phyloP scores from a whole-genome alignment of 352 stramenopile genomes.

The Pythium coloratum region DNA sequence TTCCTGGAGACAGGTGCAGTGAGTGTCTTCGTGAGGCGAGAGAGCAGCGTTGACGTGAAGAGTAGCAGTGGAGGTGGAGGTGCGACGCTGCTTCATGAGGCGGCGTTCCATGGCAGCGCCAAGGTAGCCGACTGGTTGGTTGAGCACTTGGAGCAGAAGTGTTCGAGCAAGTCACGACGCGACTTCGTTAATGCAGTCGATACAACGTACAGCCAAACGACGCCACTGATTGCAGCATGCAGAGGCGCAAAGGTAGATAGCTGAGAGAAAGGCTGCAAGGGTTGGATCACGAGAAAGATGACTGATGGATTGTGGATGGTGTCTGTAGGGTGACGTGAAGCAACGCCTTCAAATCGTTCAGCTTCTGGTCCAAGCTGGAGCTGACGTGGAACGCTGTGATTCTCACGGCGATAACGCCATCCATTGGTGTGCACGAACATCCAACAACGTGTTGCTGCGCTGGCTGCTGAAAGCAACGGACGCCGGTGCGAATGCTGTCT shows the following conservation, averaged over 20 bases:
- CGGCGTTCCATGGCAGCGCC: slow-evolving; percentile 40
- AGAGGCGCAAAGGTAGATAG: slow-evolving; percentile 35
- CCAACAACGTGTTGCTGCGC: slow-evolving; percentile 47
- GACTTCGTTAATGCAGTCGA: slow-evolving; percentile 49
- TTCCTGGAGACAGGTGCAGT: slow-evolving; percentile 35
- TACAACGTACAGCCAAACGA: slow-evolving; percentile 49
- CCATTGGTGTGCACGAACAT: slow-evolving; percentile 68
- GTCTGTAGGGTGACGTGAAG: slow-evolving; percentile 32
- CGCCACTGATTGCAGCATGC: slow-evolving; percentile 60
- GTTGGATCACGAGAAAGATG: background rate
- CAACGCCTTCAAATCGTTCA: slow-evolving; percentile 50
- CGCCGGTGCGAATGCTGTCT: slow-evolving; percentile 42
- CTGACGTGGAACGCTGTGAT: slow-evolving; percentile 45
- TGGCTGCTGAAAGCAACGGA: slow-evolving; percentile 63
- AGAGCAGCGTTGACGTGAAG: slow-evolving; percentile 15
- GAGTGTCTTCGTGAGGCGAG: slow-evolving; percentile 38
- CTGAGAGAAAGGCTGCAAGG: background rate
- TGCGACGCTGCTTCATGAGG: slow-evolving; percentile 55
- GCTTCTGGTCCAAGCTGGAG: slow-evolving; percentile 47
- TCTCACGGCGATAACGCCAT: slow-evolving; percentile 63
- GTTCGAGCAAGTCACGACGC: slow-evolving; percentile 28
- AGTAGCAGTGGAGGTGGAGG: slow-evolving; percentile 22
- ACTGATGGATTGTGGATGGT: background rate
- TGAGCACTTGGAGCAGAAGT: slow-evolving; percentile 36
- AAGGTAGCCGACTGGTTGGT: slow-evolving; percentile 39